phyloP scores from a whole-genome alignment of 176 grass and related monocot genomes.

The Phoenix dactylifera region DNA sequence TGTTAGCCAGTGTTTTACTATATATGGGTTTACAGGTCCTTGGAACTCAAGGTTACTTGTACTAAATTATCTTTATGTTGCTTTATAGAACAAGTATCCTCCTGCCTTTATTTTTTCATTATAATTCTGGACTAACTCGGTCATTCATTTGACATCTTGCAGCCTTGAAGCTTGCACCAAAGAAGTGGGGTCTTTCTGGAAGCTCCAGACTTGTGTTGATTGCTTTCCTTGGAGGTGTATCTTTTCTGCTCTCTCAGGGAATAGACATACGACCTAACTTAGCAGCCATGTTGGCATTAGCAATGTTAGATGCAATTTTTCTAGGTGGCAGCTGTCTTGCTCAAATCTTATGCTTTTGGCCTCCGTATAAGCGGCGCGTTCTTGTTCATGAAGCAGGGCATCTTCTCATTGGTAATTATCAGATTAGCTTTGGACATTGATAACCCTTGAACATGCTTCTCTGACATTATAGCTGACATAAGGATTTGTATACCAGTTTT shows the following conservation, averaged over 20 bases:
- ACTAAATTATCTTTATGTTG: too few relatives aligned
- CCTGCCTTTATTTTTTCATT: too few relatives aligned
- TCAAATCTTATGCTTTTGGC: conserved; percentile 86
- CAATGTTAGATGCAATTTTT: conserved; percentile 54
- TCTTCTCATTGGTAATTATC: conserved; percentile 61
- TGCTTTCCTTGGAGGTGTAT: conserved; percentile 57
- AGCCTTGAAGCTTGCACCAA: conserved; percentile 77
- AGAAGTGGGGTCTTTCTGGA: conserved; percentile 81
- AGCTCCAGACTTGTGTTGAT: conserved; percentile 50
- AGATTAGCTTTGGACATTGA: background rate
- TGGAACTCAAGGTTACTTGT: too few relatives aligned
- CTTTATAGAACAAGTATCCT: too few relatives aligned
- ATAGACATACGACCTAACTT: conserved; percentile 71
- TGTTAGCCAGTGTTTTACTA: too few relatives aligned
- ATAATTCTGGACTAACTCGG: too few relatives aligned
- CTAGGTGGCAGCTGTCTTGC: conserved; percentile 68
- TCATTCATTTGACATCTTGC: conserved; percentile 12
- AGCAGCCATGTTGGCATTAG: conserved; percentile 58
- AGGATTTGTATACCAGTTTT: too few relatives aligned
- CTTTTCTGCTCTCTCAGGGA: conserved; percentile 69
- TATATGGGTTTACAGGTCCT: too few relatives aligned
- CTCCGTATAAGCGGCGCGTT: conserved; percentile 69
- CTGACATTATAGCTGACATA: too few relatives aligned
- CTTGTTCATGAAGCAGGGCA: conserved; percentile 94
- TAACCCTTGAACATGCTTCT: too few relatives aligned